Percentiles rank a stretch among this genome's conserved stretches.
phyloP scores from a whole-genome alignment of 345 rosid genomes.

The Cardiospermum halicacabum region DNA sequence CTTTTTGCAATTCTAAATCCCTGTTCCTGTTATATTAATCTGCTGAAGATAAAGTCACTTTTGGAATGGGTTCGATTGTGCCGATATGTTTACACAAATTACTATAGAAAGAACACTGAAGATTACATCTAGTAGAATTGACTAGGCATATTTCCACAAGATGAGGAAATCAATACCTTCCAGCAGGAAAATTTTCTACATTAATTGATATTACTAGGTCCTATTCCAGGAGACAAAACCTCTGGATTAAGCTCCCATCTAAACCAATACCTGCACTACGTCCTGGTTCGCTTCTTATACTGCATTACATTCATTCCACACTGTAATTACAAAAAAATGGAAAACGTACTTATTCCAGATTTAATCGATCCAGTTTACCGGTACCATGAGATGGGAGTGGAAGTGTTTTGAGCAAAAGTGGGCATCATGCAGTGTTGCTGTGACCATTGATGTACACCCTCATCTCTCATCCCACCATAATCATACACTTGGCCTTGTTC shows the following conservation, averaged over 20 bases:
- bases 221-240: neutral
- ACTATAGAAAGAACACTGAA: too few relatives aligned
- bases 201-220: neutral
- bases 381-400: conserved; percentile 55
- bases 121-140: too few relatives aligned
- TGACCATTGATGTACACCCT: conserved; percentile 37
- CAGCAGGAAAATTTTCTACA: neutral
- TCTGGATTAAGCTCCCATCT: neutral
- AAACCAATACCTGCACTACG: neutral
- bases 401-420: conserved; percentile 30
- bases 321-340: neutral
- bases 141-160: neutral
- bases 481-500: conserved; percentile 7
- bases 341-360: neutral
- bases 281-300: neutral
- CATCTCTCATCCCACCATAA: conserved; percentile 15
- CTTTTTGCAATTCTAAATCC: neutral
- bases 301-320: neutral
- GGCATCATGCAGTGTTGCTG: conserved; percentile 60
- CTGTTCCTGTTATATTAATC: neutral
- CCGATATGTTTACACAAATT: too few relatives aligned
- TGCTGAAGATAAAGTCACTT: neutral
- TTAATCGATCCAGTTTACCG: conserved; percentile 14
- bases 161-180: neutral
- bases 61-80: too few relatives aligned